A percentile compares a stretch with the other conserved stretches of the same genome.
phyloP scores from a whole-genome alignment of 495 filamentous ascomycete species.

The Platismatia glauca region DNA sequence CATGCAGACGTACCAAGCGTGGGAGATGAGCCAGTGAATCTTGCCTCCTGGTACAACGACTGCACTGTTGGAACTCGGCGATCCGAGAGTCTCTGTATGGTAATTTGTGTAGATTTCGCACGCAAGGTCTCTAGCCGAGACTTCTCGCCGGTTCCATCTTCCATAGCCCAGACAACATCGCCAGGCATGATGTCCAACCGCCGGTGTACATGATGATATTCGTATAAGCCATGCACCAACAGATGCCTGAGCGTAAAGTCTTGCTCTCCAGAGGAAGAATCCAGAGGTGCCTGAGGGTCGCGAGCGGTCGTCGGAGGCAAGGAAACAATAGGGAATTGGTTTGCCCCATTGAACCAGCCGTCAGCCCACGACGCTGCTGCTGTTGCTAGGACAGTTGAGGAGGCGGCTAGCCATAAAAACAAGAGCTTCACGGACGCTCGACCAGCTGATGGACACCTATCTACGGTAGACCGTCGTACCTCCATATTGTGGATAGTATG shows the following conservation, averaged over 20 bases:
- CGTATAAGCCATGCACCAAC: conserved; percentile 73
- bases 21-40: conserved; percentile 50
- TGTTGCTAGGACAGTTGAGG: conserved; percentile 12
- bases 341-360: conserved; percentile 16
- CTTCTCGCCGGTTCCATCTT: conserved; percentile 50
- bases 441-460: conserved; percentile 34
- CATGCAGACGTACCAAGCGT: conserved; percentile 61
- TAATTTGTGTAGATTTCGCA: conserved; percentile 51
- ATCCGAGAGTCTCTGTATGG: conserved; percentile 74
- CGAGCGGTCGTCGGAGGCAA: conserved; percentile 26
- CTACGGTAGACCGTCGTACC: neutral
- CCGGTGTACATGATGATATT: conserved; percentile 64
- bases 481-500: conserved; percentile 1
- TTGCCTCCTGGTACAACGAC: conserved; percentile 59
- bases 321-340: conserved; percentile 31
- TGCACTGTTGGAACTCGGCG: conserved; percentile 68
- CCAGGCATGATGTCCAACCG: conserved; percentile 61
- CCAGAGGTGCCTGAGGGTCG: conserved; percentile 33
- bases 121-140: conserved; percentile 30
- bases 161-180: conserved; percentile 52
- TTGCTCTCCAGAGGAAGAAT: conserved; percentile 24
- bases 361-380: conserved; percentile 18
- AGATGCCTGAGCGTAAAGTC: conserved; percentile 74
- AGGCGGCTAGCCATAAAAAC: conserved; percentile 50
- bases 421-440: conserved; percentile 51